phyloP scores from a whole-genome alignment of 192 early-diverging fungal genomes.

The Linnemannia schmuckeri region DNA sequence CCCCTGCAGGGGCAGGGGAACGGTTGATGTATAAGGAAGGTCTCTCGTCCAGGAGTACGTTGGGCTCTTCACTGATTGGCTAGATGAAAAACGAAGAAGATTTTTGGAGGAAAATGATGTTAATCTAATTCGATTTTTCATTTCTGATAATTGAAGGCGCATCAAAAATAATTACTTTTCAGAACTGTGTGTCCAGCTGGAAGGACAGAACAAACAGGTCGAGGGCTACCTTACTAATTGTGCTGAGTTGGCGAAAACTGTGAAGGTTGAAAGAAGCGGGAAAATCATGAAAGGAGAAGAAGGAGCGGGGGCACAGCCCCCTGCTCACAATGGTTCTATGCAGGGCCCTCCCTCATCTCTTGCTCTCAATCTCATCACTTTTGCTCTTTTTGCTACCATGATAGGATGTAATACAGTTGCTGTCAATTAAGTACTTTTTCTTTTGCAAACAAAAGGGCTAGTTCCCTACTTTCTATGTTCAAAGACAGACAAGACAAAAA shows the following conservation, averaged over 20 bases:
- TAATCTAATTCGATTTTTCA: background rate
- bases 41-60: conserved; percentile 4
- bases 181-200: background rate
- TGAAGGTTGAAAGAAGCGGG: background rate
- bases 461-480: background rate
- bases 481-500: background rate
- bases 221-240: background rate
- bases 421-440: background rate
- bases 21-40: background rate
- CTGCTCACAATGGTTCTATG: background rate
- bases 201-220: background rate
- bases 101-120: background rate
- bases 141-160: background rate
- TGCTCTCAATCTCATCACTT: background rate
- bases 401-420: background rate
- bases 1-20: background rate
- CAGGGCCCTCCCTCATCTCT: background rate
- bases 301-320: background rate
- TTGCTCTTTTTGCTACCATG: background rate
- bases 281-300: background rate
- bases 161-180: background rate
- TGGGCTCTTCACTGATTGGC: conserved; percentile 1
- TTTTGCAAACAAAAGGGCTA: background rate
- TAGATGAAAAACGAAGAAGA: background rate
- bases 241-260: too few species aligned